Base-by-base conservation (phyloP, 345 rosid genomes). In the Eucalyptus coolabah region DNA sequence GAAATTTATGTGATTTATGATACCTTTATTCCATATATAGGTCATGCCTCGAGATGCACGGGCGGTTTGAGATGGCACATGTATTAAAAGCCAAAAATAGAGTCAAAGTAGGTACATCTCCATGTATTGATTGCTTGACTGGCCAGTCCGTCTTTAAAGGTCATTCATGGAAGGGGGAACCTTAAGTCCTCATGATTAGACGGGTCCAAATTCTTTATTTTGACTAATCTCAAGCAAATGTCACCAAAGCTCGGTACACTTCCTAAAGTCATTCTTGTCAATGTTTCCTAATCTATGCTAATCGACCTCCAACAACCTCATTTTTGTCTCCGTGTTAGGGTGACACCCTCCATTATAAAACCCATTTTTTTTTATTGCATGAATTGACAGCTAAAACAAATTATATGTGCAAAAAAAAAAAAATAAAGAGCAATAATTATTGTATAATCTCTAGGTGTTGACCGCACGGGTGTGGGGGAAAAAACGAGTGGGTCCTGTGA, bases 381-480 rank as follows among this genome's bases (percentile, higher is more conserved):
- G 40, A 34, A 69, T 24, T 26, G 50, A 67, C 85, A 88, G 82
- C 47, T 47, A 88, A 60, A 49, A 9, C 59, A 44, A 14, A 40
- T 32, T 51, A 23, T 17, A 56, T 44, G 88, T 56, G 67, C 45
- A 59, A 32, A 21, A 45, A 45, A 32, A 65, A 34, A 67, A 19
- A n/a, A n/a, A n/a, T n/a, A n/a, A n/a, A n/a, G n/a, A 72, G 19
- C 56, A 50, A 18, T 80, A 86, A 67, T 40, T 7, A 47, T 82
- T 40, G 60, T 21, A 56, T 72, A 87, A 86, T 67, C 21, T 60
- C 56, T 65, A 86, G 91, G 87, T 86, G 89, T 90, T 93, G 96
- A 92, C 98, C 95, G 94, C 96, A 94, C 95, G 95, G 92, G 92
- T 92, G 95, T 77, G 16, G 83, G 82, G 6, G 91, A 63, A 80